These are phyloP conservation scores for Mikania micrantha DNA, from an alignment of 129 eudicot species.

Conservation along the genomic window DNA sequence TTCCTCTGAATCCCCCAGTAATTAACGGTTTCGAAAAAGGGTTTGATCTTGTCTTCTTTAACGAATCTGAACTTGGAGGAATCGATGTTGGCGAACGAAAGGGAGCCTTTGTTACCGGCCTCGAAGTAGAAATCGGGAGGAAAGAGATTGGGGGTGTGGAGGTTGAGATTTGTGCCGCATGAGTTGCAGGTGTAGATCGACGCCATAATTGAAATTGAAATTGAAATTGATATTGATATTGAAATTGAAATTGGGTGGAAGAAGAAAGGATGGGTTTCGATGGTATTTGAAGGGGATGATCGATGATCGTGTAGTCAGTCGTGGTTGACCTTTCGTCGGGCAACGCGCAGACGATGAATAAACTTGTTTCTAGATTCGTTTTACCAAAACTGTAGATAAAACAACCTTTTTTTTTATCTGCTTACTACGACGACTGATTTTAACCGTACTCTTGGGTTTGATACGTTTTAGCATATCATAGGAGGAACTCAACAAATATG, in stretches of 20 bases:
- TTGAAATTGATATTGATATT: no score
- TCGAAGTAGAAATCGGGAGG: slow-evolving; percentile 90
- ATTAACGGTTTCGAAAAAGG: slow-evolving; percentile 84
- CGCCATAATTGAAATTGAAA: slow-evolving; percentile 40
- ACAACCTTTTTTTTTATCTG: no score
- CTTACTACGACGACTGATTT: no score
- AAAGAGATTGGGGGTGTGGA: slow-evolving; percentile 47
- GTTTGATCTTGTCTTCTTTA: slow-evolving; percentile 73
- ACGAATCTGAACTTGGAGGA: slow-evolving; percentile 54
- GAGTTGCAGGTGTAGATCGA: slow-evolving; percentile 73
- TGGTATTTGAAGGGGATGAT: slow-evolving; percentile 3
- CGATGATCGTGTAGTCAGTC: no score
- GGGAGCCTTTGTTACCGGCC: slow-evolving; percentile 84
- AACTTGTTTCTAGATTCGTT: no score
- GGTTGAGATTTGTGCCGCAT: slow-evolving; percentile 72
- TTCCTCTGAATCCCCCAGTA: slow-evolving; percentile 97
- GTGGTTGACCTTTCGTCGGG: slow-evolving; percentile 10
- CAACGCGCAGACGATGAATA: no score
- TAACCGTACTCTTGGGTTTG: no score
- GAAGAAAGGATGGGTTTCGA: background rate
- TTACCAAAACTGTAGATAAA: no score
- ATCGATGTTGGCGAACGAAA: slow-evolving; percentile 66
- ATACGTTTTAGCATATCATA: no score
- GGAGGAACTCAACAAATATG: no score
- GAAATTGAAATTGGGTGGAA: no score